These are phyloP conservation scores for Apiosordaria backusii DNA, from an alignment of 495 filamentous ascomycete species.

Conservation along the genomic window DNA sequence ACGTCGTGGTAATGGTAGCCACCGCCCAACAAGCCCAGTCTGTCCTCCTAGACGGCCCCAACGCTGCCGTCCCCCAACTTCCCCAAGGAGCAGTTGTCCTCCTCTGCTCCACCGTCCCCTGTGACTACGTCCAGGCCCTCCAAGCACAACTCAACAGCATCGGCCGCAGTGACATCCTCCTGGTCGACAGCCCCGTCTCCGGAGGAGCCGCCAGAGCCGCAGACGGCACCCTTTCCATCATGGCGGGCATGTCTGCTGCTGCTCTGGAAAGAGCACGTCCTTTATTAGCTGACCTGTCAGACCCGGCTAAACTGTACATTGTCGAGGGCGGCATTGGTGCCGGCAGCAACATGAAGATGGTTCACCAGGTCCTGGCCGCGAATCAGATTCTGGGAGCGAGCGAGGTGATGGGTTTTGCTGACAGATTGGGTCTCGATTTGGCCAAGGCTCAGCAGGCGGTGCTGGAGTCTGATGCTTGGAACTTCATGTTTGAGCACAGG, in stretches of 20 bases:
- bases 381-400: slow-evolving; percentile 70
- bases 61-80: slow-evolving; percentile 54
- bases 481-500: slow-evolving; percentile 82
- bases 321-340: slow-evolving; percentile 70
- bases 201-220: slow-evolving; percentile 73
- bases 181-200: slow-evolving; percentile 75
- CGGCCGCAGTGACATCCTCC: slow-evolving; percentile 59
- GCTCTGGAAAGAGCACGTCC: slow-evolving; percentile 57
- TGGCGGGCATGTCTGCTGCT: slow-evolving; percentile 61
- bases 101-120: slow-evolving; percentile 72
- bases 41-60: slow-evolving; percentile 60
- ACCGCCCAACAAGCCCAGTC: slow-evolving; percentile 64
- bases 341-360: slow-evolving; percentile 86
- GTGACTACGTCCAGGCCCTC: slow-evolving; percentile 61
- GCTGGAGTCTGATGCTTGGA: slow-evolving; percentile 57
- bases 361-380: slow-evolving; percentile 76
- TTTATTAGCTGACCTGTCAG: slow-evolving; percentile 60
- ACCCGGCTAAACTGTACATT: slow-evolving; percentile 63
- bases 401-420: slow-evolving; percentile 72
- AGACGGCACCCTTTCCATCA: slow-evolving; percentile 74
- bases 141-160: slow-evolving; percentile 49
- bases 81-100: slow-evolving; percentile 59
- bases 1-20: slow-evolving; percentile 77
- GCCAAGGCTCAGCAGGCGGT: slow-evolving; percentile 54
- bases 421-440: slow-evolving; percentile 62